Evolutionary conservation across 805 yeast genomes (phyloP), one percentile per base, ranked within the genome.

Genomic region (Yamadazyma sp.): DNA sequence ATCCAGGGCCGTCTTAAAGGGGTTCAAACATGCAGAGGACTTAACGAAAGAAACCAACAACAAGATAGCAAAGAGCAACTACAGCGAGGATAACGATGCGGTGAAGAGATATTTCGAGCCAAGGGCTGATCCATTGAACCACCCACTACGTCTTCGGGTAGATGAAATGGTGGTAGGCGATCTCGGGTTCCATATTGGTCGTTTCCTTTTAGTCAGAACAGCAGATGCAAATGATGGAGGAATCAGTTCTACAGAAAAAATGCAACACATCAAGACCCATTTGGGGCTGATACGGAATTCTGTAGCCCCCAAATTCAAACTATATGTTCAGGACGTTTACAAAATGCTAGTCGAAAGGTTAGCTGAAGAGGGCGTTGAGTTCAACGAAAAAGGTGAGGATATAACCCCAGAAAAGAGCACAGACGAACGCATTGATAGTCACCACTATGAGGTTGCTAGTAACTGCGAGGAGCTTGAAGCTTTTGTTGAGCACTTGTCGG

Each of bases 251-350:
- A 40, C 64, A 9, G 56, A 55, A 12, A 54, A 58, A 35, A 67
- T 69, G 71, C 49, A 45, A n/a, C 33, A 42, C 5, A 45, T 50
- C 5, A 52, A 55, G 50, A 33, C 52, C 1, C 38, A 36, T 24
- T 31, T 26, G 31, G 20, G 32, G 10, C 24, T 14, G 6, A 20
- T 35, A 4, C 29, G 32, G 25, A 37, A 42, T 8, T 9, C 30
- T 7, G 16, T 28, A 5, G 40, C 39, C n/a, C 55, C 69, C 1
- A 39, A 46, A 3, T 69, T 69, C 54, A 66, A 64, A 32, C 44
- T 69, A 20, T 69, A 66, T 40, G 73, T 69, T 11, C 67, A 67
- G 37, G 73, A 69, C 44, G 64, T 62, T 1, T 61, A 65, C 39
- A 40, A 49, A 17, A 50, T 63, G 55, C 49, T 69, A 31, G 40